Evolutionary conservation across 2,329 filamentous ascomycete genomes (phyloP).

Genomic region (Pseudodiploospora longispora): DNA sequence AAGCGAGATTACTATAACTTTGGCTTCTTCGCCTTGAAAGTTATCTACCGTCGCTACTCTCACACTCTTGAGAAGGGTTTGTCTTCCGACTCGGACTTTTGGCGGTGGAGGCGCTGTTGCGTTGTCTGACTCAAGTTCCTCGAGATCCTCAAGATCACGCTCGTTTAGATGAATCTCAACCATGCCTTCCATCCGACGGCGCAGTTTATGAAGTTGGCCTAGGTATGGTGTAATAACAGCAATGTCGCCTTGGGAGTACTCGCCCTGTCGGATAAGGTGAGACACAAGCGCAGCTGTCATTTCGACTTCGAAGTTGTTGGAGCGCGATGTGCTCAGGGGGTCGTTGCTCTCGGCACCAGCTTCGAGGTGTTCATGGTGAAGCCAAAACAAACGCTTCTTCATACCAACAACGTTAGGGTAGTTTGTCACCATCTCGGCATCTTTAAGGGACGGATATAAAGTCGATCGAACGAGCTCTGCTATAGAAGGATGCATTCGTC

Average conservation of each 20-base stretch:
- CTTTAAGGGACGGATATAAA: constrained; percentile 48
- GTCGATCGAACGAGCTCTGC: constrained; percentile 48
- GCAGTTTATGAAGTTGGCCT: constrained; percentile 48
- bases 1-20: constrained; percentile 61
- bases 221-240: constrained; percentile 62
- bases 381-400: constrained; percentile 48
- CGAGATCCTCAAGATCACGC: constrained; percentile 48
- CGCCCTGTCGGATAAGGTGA: constrained; percentile 58
- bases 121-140: constrained; percentile 23
- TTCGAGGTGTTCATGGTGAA: constrained; percentile 48
- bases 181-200: constrained; percentile 31
- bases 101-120: neutral
- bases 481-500: constrained; percentile 59
- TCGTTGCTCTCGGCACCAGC: constrained; percentile 21
- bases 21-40: constrained; percentile 70
- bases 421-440: constrained; percentile 30
- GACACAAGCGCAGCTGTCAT: constrained; percentile 56
- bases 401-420: constrained; percentile 47
- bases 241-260: constrained; percentile 53
- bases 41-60: constrained; percentile 63
- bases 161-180: constrained; percentile 60
- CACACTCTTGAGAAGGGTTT: constrained; percentile 38
- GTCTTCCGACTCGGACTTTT: constrained; percentile 12
- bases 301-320: constrained; percentile 52
- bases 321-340: constrained; percentile 35